These are phyloP conservation scores for Cutaneotrichosporon sp. DNA, from an alignment of 1,284 basidiomycete species.

Conservation along the genomic window DNA sequence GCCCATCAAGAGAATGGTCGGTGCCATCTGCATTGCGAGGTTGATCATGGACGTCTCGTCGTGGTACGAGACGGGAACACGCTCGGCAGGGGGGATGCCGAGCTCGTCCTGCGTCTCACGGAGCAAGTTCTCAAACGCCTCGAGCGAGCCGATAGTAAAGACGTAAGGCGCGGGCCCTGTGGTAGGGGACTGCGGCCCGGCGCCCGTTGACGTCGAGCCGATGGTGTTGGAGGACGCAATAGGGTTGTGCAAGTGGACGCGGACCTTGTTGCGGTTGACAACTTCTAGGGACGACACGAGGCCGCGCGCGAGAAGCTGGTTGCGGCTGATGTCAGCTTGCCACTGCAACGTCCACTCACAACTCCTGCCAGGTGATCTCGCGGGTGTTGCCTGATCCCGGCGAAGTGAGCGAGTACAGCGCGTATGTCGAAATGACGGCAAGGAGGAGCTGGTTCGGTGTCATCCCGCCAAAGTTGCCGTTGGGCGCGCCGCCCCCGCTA, in stretches of 20 bases:
- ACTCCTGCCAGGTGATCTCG: conserved; percentile 99
- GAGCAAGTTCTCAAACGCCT: conserved; percentile 92
- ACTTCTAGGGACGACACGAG: conserved; percentile 93
- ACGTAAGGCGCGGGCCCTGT: conserved; percentile 62
- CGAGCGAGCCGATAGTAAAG: conserved; percentile 97
- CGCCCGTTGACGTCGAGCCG: conserved; percentile 23
- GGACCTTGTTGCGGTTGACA: conserved; percentile 83
- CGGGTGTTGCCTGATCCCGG: conserved; percentile 55
- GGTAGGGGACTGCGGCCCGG: conserved; percentile 38
- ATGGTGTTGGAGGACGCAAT: conserved; percentile 24
- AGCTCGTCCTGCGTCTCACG: conserved; percentile 92
- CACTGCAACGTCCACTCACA: conserved; percentile 53
- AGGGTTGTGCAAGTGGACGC: conserved; percentile 52
- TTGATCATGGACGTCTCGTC: conserved; percentile 86
- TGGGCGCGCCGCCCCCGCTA: conserved; percentile 31
- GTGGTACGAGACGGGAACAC: conserved; percentile 94
- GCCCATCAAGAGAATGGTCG: conserved; percentile 86
- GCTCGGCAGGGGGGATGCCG: conserved; percentile 84
- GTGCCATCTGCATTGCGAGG: conserved; percentile 87
- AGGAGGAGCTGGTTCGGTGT: conserved; percentile 50
- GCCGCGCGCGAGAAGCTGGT: conserved; percentile 91
- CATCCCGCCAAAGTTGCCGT: conserved; percentile 39
- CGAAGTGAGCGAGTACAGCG: conserved; percentile 29
- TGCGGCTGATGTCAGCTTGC: conserved; percentile 58
- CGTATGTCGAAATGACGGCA: conserved; percentile 37